These are phyloP conservation scores for Amylocarpus encephaloides DNA, from an alignment of 2,329 filamentous ascomycete genomes.

Conservation along the genomic window DNA sequence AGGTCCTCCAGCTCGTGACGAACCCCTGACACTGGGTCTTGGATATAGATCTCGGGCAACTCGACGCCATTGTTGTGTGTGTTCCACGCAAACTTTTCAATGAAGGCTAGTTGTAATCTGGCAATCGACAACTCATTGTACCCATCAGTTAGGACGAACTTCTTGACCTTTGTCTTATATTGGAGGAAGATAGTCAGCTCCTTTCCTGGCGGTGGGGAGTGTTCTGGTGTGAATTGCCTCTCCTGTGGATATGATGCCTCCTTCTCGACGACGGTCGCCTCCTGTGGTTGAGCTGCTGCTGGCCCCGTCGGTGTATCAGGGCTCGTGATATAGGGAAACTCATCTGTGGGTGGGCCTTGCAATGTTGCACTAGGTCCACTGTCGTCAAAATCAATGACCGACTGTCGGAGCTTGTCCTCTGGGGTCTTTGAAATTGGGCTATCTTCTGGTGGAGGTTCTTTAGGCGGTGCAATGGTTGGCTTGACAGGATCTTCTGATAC, in stretches of 20 bases:
- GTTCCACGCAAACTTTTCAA: conserved; percentile 99
- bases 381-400: conserved; percentile 20
- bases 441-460: conserved; percentile 31
- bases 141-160: conserved; percentile 82
- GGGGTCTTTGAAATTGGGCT: conserved; percentile 44
- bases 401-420: conserved; percentile 49
- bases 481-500: conserved; percentile 50
- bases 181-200: conserved; percentile 91
- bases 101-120: conserved; percentile 87
- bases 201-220: conserved; percentile 68
- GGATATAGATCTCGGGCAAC: conserved; percentile 94
- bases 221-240: conserved; percentile 51
- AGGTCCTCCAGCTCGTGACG: conserved; percentile 94
- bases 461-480: conserved; percentile 32
- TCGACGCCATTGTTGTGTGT: conserved; percentile 90
- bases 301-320: conserved; percentile 13
- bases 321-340: conserved; percentile 33
- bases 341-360: conserved; percentile 49
- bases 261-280: conserved; percentile 2
- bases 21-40: conserved; percentile 92
- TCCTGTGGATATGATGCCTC: conserved; percentile 38
- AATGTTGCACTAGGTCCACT: conserved; percentile 48
- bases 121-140: conserved; percentile 80
- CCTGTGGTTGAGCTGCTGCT: conserved; percentile 14
- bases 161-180: conserved; percentile 96